Conservation (phyloP, 768 basidiomycete species). For the Boletus rex-veris region DNA sequence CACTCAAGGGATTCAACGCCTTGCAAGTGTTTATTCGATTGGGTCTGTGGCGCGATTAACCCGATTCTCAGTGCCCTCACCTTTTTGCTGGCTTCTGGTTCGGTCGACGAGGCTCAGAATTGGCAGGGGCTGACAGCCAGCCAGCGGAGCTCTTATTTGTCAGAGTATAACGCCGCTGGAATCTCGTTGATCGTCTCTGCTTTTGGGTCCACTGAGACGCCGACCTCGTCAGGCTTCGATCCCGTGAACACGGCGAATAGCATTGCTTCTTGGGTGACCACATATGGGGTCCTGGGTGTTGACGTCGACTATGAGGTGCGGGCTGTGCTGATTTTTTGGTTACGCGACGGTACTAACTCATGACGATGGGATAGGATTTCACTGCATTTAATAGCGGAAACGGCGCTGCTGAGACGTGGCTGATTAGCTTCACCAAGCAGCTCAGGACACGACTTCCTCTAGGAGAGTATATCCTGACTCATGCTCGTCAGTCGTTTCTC, state of each 20-base stretch:
- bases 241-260: constrained; percentile 39
- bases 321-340: too few relatives aligned
- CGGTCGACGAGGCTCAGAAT: constrained; percentile 43
- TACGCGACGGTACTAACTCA: neutral
- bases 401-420: constrained; percentile 40
- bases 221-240: constrained; percentile 41
- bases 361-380: constrained; percentile 27
- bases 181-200: constrained; percentile 56
- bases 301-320: constrained; percentile 53
- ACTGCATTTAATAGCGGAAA: constrained; percentile 31
- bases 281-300: constrained; percentile 47
- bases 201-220: constrained; percentile 44
- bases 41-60: neutral
- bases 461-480: constrained; percentile 33
- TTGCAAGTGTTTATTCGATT: constrained; percentile 22
- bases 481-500: constrained; percentile 32
- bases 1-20: constrained; percentile 31
- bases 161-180: constrained; percentile 50
- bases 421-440: constrained; percentile 31
- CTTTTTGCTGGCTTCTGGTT: constrained; percentile 40
- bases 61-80: constrained; percentile 32
- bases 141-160: constrained; percentile 40
- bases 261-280: constrained; percentile 44
- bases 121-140: constrained; percentile 39
- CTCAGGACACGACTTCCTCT: constrained; percentile 33